A percentile compares a stretch with the other conserved stretches of the same genome.
Conservation (phyloP, 2,329 filamentous ascomycete genomes). For the Alternaria sp. region DNA sequence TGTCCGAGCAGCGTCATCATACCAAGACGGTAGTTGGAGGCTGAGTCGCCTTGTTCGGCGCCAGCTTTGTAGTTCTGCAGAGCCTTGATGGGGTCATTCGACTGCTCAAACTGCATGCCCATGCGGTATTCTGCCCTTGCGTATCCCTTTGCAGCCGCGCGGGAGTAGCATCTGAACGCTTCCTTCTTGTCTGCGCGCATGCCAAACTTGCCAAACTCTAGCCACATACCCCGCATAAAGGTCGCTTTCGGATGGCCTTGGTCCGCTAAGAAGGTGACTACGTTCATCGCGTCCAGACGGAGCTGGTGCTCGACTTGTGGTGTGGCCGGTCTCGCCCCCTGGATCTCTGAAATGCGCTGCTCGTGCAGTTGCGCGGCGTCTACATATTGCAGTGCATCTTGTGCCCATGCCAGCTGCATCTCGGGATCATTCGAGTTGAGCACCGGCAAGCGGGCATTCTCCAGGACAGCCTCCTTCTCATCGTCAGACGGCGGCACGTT, state of each 20-base stretch:
- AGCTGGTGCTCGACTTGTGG: conserved; percentile 90
- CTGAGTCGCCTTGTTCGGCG: conserved; percentile 82
- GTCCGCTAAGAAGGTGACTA: conserved; percentile 86
- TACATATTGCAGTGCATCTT: conserved; percentile 88
- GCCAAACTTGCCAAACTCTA: conserved; percentile 97
- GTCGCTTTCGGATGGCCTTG: conserved; percentile 93
- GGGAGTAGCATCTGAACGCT: conserved; percentile 85
- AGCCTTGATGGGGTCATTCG: conserved; percentile 89
- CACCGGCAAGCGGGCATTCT: conserved; percentile 82
- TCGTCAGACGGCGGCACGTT: conserved; percentile 95
- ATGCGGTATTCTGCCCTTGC: conserved; percentile 93
- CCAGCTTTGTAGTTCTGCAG: conserved; percentile 89
- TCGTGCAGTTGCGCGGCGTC: conserved; percentile 83
- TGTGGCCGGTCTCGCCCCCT: conserved; percentile 73
- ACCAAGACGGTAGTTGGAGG: conserved; percentile 83
- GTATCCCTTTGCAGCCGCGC: conserved; percentile 86
- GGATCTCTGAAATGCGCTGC: conserved; percentile 67
- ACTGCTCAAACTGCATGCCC: conserved; percentile 97
- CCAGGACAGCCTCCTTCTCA: conserved; percentile 88
- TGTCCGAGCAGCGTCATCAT: conserved; percentile 98
- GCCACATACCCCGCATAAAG: conserved; percentile 95
- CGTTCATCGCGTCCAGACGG: conserved; percentile 86
- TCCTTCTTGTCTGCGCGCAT: conserved; percentile 92
- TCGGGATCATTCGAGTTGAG: conserved; percentile 93
- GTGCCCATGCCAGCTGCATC: conserved; percentile 96